Evolutionary conservation across 1,284 basidiomycete species (phyloP).

Genomic region (Leccinum holopus): DNA sequence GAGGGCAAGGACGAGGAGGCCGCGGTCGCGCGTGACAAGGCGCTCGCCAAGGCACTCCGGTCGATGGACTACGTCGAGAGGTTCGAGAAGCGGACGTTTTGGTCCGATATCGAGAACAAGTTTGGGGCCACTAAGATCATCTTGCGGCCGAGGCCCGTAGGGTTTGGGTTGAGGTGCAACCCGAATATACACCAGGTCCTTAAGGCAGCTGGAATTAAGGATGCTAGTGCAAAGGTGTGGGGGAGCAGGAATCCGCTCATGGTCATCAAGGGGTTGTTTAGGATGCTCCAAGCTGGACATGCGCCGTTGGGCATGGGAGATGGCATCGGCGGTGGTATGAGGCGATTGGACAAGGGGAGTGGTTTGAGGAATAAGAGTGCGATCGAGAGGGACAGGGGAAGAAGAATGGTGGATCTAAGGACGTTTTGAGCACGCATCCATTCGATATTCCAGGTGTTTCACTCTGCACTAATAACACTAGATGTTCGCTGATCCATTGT

Average conservation of each 20-base stretch:
- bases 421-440: slow-evolving; percentile 37
- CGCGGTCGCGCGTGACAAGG: slow-evolving; percentile 60
- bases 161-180: slow-evolving; percentile 88
- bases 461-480: slow-evolving; percentile 4
- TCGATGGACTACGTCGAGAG: slow-evolving; percentile 86
- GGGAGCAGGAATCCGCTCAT: slow-evolving; percentile 84
- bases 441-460: slow-evolving; percentile 3
- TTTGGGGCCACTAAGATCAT: slow-evolving; percentile 84
- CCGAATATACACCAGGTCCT: slow-evolving; percentile 87
- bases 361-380: slow-evolving; percentile 65
- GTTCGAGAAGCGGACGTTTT: slow-evolving; percentile 89
- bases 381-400: slow-evolving; percentile 70
- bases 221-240: slow-evolving; percentile 92
- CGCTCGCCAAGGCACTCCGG: slow-evolving; percentile 73
- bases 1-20: slow-evolving; percentile 77
- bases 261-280: slow-evolving; percentile 50
- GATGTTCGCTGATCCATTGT: background rate
- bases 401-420: slow-evolving; percentile 62
- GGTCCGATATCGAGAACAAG: slow-evolving; percentile 84
- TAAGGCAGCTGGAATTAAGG: slow-evolving; percentile 92
- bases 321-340: slow-evolving; percentile 68
- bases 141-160: slow-evolving; percentile 87
- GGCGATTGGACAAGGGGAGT: slow-evolving; percentile 64
- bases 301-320: slow-evolving; percentile 76
- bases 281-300: slow-evolving; percentile 73